phyloP scores from a whole-genome alignment of 352 stramenopile genomes.

The Pythium guiyangense region DNA sequence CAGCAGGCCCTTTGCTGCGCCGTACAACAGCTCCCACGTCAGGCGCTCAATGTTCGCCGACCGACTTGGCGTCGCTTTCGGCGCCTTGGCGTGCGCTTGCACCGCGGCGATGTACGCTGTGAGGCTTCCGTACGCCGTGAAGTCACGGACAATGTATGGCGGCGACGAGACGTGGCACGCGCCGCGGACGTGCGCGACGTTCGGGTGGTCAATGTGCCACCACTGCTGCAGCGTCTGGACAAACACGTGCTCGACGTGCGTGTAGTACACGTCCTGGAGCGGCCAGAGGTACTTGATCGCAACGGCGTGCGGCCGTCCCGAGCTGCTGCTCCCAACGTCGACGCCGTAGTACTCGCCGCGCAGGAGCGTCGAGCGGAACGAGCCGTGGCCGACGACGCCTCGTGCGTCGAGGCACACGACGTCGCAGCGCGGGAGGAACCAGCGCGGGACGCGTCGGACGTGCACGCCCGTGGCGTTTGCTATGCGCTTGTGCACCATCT shows the following conservation, averaged over 20 bases:
- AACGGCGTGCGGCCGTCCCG: neutral
- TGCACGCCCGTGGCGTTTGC: conserved; percentile 43
- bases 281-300: conserved; percentile 55
- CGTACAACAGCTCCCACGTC: conserved; percentile 53
- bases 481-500: conserved; percentile 57
- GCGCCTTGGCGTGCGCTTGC: conserved; percentile 30
- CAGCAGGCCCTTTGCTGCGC: conserved; percentile 51
- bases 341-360: conserved; percentile 51
- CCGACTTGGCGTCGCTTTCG: conserved; percentile 11
- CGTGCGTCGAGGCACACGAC: conserved; percentile 43
- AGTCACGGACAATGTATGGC: conserved; percentile 58
- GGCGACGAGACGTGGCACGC: conserved; percentile 41
- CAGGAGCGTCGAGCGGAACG: conserved; percentile 43
- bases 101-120: conserved; percentile 44
- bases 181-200: conserved; percentile 57
- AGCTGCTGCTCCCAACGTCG: conserved; percentile 23
- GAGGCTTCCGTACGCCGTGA: conserved; percentile 49
- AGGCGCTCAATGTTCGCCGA: conserved; percentile 32
- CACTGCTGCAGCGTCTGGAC: conserved; percentile 36
- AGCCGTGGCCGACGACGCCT: conserved; percentile 32
- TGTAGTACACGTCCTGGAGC: conserved; percentile 32
- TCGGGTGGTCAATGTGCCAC: conserved; percentile 49
- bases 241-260: conserved; percentile 54
- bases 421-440: conserved; percentile 46
- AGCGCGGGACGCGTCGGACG: conserved; percentile 47